These are phyloP conservation scores for Catunica adiposa DNA, from an alignment of 2,329 filamentous ascomycete species.

Conservation along the genomic window DNA sequence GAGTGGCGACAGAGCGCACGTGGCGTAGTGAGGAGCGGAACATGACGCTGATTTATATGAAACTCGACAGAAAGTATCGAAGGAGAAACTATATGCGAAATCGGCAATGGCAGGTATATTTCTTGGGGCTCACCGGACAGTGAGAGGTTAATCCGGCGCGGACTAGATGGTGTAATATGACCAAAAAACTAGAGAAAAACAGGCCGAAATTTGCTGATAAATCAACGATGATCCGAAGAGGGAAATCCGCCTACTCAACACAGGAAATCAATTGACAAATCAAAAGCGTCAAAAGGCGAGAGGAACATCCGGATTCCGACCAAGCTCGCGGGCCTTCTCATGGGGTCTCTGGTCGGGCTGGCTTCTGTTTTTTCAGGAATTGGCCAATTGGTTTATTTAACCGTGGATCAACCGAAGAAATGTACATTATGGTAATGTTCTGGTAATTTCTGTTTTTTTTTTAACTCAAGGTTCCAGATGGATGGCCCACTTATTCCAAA, in stretches of 20 bases:
- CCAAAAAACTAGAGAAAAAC: too few species aligned
- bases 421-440: background rate
- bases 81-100: background rate
- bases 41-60: constrained; percentile 6
- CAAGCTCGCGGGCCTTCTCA: background rate
- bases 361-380: background rate
- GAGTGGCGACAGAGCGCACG: constrained; percentile 8
- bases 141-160: too few species aligned
- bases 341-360: background rate
- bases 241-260: background rate
- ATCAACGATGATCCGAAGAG: background rate
- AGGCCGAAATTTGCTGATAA: background rate
- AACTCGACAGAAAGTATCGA: background rate
- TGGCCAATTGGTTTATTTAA: background rate
- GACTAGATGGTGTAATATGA: too few species aligned
- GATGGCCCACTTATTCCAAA: background rate
- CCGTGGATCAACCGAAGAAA: background rate
- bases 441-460: too few species aligned
- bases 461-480: background rate
- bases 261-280: background rate
- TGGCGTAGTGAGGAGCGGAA: constrained; percentile 14
- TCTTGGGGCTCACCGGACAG: background rate
- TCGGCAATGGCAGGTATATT: background rate
- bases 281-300: background rate
- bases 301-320: background rate